These are phyloP conservation scores for Favolaschia claudopus DNA, from an alignment of 768 basidiomycete genomes.

Conservation along the genomic window DNA sequence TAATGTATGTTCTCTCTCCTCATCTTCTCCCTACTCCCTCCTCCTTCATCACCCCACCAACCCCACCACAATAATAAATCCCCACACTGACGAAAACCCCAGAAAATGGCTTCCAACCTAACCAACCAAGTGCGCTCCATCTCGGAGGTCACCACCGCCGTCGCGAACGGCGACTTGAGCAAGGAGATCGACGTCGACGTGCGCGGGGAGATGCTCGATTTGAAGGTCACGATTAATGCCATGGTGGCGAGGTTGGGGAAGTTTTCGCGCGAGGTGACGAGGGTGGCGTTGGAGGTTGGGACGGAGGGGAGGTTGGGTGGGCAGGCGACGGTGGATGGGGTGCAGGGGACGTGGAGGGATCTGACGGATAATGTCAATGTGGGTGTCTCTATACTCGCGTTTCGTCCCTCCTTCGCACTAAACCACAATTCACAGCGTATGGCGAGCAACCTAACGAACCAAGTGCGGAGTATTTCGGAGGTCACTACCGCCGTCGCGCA, in stretches of 20 bases:
- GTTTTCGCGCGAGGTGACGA: conserved; percentile 73
- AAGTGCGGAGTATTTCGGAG: conserved; percentile 24
- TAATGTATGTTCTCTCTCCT: conserved; percentile 52
- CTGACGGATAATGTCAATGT: conserved; percentile 73
- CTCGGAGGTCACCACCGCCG: conserved; percentile 27
- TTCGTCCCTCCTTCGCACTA: neutral
- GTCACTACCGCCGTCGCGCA: conserved; percentile 28
- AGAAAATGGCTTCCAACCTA: conserved; percentile 74
- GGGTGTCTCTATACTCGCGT: no score
- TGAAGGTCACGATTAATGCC: conserved; percentile 27
- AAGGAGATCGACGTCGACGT: conserved; percentile 26
- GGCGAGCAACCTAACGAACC: conserved; percentile 54
- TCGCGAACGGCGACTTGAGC: conserved; percentile 20
- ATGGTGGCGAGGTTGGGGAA: conserved; percentile 71
- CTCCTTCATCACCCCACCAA: conserved; percentile 56
- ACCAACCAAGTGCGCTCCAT: conserved; percentile 25
- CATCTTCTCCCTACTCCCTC: neutral
- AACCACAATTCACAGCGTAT: conserved; percentile 70
- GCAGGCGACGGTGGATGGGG: conserved; percentile 87
- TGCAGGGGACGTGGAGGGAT: conserved; percentile 88
- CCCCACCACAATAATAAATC: conserved; percentile 72
- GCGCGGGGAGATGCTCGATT: conserved; percentile 25
- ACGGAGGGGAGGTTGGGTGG: conserved; percentile 90
- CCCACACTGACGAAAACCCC: conserved; percentile 82
- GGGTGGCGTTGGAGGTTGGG: conserved; percentile 87